phyloP scores from a whole-genome alignment of 2,329 filamentous ascomycete genomes.

The Penicillium sp. region DNA sequence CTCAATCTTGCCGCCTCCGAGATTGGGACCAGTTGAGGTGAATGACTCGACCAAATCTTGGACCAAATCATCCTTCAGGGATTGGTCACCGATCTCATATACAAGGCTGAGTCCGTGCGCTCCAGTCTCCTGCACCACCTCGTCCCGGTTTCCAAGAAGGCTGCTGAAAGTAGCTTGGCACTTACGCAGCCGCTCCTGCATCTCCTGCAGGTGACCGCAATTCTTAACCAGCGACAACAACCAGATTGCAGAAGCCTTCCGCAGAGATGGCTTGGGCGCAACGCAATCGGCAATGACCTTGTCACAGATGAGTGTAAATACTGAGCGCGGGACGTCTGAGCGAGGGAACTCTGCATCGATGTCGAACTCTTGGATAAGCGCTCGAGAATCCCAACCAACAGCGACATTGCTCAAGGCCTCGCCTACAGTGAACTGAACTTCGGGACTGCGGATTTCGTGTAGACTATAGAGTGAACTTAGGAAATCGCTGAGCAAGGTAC shows the following conservation, averaged over 20 bases:
- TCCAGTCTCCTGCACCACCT: conserved; percentile 92
- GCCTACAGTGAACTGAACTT: conserved; percentile 87
- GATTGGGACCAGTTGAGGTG: conserved; percentile 63
- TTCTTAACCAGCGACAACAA: conserved; percentile 88
- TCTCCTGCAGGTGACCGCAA: conserved; percentile 72
- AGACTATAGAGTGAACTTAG: conserved; percentile 70
- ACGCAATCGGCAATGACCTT: conserved; percentile 76
- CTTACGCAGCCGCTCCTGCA: conserved; percentile 72
- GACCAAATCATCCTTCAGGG: conserved; percentile 77
- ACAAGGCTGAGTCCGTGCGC: conserved; percentile 88
- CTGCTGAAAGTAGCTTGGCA: conserved; percentile 86
- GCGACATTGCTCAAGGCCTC: conserved; percentile 80
- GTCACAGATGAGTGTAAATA: conserved; percentile 61
- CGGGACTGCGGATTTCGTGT: conserved; percentile 79
- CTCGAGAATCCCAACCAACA: conserved; percentile 79
- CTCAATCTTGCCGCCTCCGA: conserved; percentile 73
- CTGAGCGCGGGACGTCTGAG: conserved; percentile 36
- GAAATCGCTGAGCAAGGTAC: conserved; percentile 49
- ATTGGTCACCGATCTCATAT: conserved; percentile 85
- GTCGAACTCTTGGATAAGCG: conserved; percentile 72
- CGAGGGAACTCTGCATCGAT: conserved; percentile 59
- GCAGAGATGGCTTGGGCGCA: conserved; percentile 80
- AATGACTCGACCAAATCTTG: conserved; percentile 87
- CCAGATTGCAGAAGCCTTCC: conserved; percentile 95
- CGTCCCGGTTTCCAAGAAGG: conserved; percentile 82